Base-by-base conservation (phyloP, 108 stramenopile species). In the Nannochloropsis gaditana region DNA sequence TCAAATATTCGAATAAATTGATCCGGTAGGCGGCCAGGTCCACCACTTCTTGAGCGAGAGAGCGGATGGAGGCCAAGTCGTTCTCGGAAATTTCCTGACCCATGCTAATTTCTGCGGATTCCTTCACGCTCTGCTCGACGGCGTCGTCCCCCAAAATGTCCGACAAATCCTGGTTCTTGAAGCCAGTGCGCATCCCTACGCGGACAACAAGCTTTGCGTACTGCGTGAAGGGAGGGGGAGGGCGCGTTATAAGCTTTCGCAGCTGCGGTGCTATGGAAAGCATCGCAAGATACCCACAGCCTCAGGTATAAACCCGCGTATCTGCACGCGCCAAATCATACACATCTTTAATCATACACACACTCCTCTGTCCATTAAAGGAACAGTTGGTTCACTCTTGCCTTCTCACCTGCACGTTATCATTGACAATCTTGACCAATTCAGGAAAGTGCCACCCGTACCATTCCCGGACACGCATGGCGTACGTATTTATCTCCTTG, bases 401-500 rank as follows among this genome's bases (percentile, higher is more conserved):
- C 15, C n/a, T n/a, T 8, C n/a, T 73, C n/a, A 73, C 59, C 59
- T 95, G 95, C 85, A 97, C 93, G 90, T 98, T 99, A 91, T 99
- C 97, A 88, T 97, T 97, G 83, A 99, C 93, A 47, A 98, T 90
- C 89, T 94, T 96, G 82, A 93, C 95, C 79, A 5, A 17, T 11
- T 97, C 99, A 87, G 99, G 99, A 92, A 99, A 99, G 92, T 99
- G 99, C 98, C 98, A 99, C 80, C 98, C 97, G 91, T 98, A 99
- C 99, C 99, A 99, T 92, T 99, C 99, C 90, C 95, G 95, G 21
- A 99, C 98, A 80, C 99, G 91, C 99, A 99, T 99, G 82, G 99
- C 99, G 90, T 99, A 99, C 9, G 97, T 99, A 90, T 99, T 99
- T 91, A 99, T 98, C 93, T 99, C 99, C 93, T 99, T 99, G 91